Evolutionary conservation across 148 eudicot species (phyloP), one percentile per base, ranked within the genome.

Genomic region (Beta vulgaris): DNA sequence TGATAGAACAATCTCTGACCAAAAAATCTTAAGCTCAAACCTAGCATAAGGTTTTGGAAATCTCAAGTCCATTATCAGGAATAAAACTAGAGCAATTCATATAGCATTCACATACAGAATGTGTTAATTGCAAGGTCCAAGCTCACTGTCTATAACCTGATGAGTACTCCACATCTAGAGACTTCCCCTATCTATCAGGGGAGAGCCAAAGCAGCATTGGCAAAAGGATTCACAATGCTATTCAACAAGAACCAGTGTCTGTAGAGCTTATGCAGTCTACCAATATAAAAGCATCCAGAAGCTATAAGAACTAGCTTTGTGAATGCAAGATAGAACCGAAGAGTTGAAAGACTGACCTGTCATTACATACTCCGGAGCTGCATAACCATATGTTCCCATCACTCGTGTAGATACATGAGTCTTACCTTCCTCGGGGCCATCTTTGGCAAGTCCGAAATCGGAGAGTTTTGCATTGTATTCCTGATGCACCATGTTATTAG

Each of bases 311-410:
- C 12, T 49, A n/a, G 18, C 37, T 19, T 21, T 15, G 15, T 1
- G 23, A 55, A 13, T 11, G 1, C 14, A 68, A 58, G 9, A 25
- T 25, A 68, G n/a, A 0, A 35, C 39, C 7, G 16, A 3, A n/a
- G 68, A 7, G 28, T 48, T 62, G 19, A 18, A 48, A 71, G 7
- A 63, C 28, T 66, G 67, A 85, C 85, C 88, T 74, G 85, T 85
- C 85, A 85, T 82, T 31, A 82, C 85, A 77, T 82, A 85, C 53
- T 82, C 88, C 1, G 98, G 98, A 51, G 98, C 98, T 16, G 97
- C 98, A 86, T 93, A 93, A 73, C 98, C 98, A 62, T 91, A 93
- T 13, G 98, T 93, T 81, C 98, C 98, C 98, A 93, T 93, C 65
- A 93, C 98, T 36, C 98, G 97, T 11, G 98, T 93, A 58, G 98